Conservation (phyloP, 257 asterid species). For the Solanum megistacrolobum region DNA sequence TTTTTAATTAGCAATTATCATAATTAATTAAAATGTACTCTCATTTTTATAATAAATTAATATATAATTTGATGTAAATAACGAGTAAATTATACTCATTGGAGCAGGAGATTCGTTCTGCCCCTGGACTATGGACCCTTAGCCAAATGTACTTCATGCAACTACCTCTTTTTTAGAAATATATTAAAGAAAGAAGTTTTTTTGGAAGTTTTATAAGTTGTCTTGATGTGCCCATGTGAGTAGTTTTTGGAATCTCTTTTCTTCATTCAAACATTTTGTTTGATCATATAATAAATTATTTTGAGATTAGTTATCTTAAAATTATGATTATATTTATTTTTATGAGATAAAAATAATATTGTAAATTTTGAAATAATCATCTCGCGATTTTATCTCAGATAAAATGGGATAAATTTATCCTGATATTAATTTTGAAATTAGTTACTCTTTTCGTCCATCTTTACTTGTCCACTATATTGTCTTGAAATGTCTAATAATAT, state of each 20-base stretch:
- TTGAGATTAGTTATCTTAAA: rapidly evolving
- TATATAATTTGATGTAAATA: not conserved
- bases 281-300: too few species aligned
- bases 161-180: not conserved
- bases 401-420: too few species aligned
- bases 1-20: not conserved
- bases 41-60: too few species aligned
- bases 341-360: too few species aligned
- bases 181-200: not conserved
- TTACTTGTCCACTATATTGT: too few species aligned
- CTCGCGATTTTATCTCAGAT: too few species aligned
- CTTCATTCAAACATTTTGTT: not conserved
- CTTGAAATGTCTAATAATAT: too few species aligned
- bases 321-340: too few species aligned
- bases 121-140: not conserved
- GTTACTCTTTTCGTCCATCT: too few species aligned
- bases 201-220: not conserved
- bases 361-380: too few species aligned
- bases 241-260: not conserved
- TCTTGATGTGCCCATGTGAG: not conserved
- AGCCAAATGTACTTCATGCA: not conserved
- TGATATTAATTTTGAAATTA: too few species aligned
- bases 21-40: not conserved
- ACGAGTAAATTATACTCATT: not conserved
- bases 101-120: not conserved